Percentiles rank a stretch among this genome's conserved stretches.
phyloP scores from a whole-genome alignment of 2,329 filamentous ascomycete genomes.

The Cladophialophora immunda region DNA sequence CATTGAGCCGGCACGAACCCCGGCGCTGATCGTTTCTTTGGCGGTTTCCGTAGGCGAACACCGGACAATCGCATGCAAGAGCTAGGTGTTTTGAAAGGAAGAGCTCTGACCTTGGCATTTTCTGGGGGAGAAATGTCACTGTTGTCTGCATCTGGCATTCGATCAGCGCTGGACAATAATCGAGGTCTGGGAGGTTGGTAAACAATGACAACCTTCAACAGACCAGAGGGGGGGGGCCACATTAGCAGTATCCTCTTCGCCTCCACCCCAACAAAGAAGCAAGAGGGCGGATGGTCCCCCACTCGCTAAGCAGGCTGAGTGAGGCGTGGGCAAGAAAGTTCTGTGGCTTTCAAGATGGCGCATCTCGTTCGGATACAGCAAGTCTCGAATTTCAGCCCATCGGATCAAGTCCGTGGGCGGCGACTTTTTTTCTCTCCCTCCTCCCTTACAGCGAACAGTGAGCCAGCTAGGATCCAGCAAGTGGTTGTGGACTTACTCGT shows the following conservation, averaged over 20 bases:
- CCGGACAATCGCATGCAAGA: background rate
- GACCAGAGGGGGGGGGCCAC: background rate
- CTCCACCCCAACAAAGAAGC: background rate
- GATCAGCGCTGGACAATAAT: background rate
- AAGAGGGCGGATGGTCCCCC: background rate
- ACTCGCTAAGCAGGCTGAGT: conserved; percentile 9
- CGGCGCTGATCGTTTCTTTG: conserved; percentile 3
- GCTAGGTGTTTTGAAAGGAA: background rate
- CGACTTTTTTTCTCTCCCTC: background rate
- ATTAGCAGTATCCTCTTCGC: background rate
- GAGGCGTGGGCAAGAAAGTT: background rate
- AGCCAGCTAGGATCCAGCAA: background rate
- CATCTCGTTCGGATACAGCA: conserved; percentile 4
- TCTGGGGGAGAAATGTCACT: background rate
- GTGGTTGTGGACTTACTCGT: background rate
- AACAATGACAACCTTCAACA: background rate
- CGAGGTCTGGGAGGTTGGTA: background rate
- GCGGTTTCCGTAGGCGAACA: conserved; percentile 1
- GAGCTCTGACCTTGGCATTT: background rate
- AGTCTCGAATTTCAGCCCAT: background rate
- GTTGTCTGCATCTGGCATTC: background rate
- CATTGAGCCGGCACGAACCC: background rate
- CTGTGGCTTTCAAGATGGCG: conserved; percentile 3
- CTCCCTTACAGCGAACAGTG: background rate
- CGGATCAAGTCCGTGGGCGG: conserved; percentile 1